phyloP scores from a whole-genome alignment of 2,329 filamentous ascomycete genomes.

The Aspergillus novoparasiticus region DNA sequence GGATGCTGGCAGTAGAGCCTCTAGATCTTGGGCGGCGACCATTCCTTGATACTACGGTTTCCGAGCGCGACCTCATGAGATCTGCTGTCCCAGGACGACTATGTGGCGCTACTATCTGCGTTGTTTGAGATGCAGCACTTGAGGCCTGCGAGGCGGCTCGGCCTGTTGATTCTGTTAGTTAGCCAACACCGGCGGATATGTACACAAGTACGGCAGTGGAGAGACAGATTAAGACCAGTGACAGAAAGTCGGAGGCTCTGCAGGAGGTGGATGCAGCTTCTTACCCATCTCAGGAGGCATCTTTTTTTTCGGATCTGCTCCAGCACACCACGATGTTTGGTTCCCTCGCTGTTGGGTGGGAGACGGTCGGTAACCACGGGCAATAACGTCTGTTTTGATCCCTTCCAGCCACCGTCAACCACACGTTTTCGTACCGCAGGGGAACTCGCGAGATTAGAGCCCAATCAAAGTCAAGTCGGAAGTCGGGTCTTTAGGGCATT shows the following conservation, averaged over 20 bases:
- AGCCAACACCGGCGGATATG: slow-evolving; percentile 11
- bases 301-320: slow-evolving; percentile 20
- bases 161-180: slow-evolving; percentile 26
- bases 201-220: background rate
- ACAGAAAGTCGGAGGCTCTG: slow-evolving; percentile 5
- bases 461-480: slow-evolving; percentile 1
- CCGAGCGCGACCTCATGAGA: slow-evolving; percentile 44
- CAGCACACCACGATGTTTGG: slow-evolving; percentile 19
- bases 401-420: slow-evolving; percentile 27
- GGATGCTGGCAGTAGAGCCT: slow-evolving; percentile 51
- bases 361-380: slow-evolving; percentile 31
- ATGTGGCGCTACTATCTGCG: slow-evolving; percentile 39
- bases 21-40: slow-evolving; percentile 47
- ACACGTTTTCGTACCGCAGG: slow-evolving; percentile 19
- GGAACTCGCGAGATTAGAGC: slow-evolving; percentile 4
- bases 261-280: slow-evolving; percentile 21
- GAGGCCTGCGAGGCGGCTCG: slow-evolving; percentile 41
- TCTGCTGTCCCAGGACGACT: slow-evolving; percentile 46
- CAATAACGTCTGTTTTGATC: slow-evolving; percentile 34
- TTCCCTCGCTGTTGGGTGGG: slow-evolving; percentile 25
- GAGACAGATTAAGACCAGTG: background rate
- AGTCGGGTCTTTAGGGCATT: slow-evolving; percentile 15
- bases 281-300: slow-evolving; percentile 40
- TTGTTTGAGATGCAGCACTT: slow-evolving; percentile 41
- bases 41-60: slow-evolving; percentile 42